Evolutionary conservation across 2,329 filamentous ascomycete species (phyloP).

Genomic region (Neopestalotiopsis rosae): DNA sequence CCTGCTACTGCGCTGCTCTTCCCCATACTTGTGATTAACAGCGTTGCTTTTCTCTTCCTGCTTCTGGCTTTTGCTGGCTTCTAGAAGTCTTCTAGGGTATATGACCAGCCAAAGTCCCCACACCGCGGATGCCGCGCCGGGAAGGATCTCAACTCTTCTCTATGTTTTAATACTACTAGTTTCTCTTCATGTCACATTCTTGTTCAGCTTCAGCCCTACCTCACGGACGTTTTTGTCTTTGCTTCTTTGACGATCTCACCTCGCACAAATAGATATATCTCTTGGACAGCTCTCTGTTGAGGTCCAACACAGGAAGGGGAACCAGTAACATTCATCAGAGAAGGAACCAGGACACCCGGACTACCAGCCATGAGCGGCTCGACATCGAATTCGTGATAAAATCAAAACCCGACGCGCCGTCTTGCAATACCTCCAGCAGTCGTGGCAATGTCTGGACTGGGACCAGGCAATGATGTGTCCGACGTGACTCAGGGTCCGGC

Average conservation of each 20-base stretch:
- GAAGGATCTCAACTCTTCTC: background rate
- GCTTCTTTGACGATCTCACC: background rate
- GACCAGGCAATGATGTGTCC: constrained; percentile 28
- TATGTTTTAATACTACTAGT: background rate
- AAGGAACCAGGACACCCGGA: background rate
- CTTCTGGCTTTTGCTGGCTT: background rate
- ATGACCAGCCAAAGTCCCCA: background rate
- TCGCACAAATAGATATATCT: background rate
- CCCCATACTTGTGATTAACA: constrained; percentile 11
- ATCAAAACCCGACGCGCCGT: background rate
- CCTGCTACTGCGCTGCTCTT: background rate
- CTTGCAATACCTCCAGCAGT: background rate
- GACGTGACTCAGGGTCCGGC: constrained; percentile 38
- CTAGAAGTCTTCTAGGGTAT: constrained; percentile 11
- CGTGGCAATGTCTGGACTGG: constrained; percentile 23
- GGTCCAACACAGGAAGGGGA: background rate
- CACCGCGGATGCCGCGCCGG: constrained; percentile 1
- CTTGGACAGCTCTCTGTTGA: background rate
- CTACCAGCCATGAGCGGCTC: constrained; percentile 2
- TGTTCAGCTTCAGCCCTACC: background rate
- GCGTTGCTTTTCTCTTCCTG: constrained; percentile 5
- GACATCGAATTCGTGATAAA: background rate
- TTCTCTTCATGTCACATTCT: background rate
- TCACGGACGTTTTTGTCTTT: background rate
- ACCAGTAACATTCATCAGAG: background rate